Conservation (phyloP, 768 basidiomycete species). For the Termitomyces sp. region DNA sequence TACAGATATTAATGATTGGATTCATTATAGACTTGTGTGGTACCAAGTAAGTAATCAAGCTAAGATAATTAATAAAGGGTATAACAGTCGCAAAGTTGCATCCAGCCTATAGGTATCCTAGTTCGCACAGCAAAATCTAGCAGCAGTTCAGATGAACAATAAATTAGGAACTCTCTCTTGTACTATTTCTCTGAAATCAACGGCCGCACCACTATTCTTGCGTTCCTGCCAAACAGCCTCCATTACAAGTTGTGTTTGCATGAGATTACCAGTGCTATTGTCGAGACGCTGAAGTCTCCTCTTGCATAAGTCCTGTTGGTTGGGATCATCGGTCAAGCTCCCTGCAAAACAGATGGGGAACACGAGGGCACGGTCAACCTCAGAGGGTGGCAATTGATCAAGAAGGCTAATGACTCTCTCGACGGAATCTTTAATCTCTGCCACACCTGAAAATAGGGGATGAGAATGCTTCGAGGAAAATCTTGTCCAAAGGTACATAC, state of each 20-base stretch:
- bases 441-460: conserved; percentile 43
- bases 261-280: conserved; percentile 53
- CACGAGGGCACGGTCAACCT: conserved; percentile 60
- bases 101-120: conserved; percentile 13
- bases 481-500: conserved; percentile 31
- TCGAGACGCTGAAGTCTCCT: conserved; percentile 48
- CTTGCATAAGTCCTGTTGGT: conserved; percentile 53
- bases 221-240: conserved; percentile 67
- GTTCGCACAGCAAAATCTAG: neutral
- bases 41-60: conserved; percentile 12
- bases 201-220: conserved; percentile 43
- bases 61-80: conserved; percentile 10
- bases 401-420: conserved; percentile 48
- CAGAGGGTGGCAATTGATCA: conserved; percentile 47
- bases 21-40: conserved; percentile 4
- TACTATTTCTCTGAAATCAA: conserved; percentile 60
- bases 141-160: conserved; percentile 36
- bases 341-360: conserved; percentile 75
- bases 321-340: conserved; percentile 63
- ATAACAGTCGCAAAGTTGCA: conserved; percentile 9
- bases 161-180: conserved; percentile 42
- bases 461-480: neutral
- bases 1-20: neutral
- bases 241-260: conserved; percentile 55
- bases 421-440: conserved; percentile 60